Conservation (phyloP, 805 yeast species). For the Metschnikowia proteae region DNA sequence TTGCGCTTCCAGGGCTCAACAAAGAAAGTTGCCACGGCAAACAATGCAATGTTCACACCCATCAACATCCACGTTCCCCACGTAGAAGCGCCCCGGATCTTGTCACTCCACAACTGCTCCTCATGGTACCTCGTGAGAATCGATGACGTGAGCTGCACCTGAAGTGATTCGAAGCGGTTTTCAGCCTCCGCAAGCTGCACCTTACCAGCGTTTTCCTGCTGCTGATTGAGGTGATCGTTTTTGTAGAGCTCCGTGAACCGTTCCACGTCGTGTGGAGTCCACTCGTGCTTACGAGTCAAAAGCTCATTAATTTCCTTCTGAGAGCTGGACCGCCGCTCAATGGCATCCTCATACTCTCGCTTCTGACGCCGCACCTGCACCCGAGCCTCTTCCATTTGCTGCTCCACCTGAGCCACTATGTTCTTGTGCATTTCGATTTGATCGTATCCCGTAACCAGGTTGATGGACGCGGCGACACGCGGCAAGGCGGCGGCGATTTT, state of each 20-base stretch:
- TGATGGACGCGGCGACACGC: conserved; percentile 32
- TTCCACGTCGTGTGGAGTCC: conserved; percentile 80
- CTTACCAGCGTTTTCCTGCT: conserved; percentile 51
- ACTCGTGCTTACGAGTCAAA: conserved; percentile 74
- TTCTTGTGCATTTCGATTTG: conserved; percentile 68
- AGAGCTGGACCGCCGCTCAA: conserved; percentile 58
- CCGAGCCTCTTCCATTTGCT: conserved; percentile 46
- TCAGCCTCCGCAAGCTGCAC: conserved; percentile 52
- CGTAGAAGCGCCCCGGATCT: conserved; percentile 87
- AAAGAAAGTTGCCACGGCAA: conserved; percentile 75
- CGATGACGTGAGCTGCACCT: conserved; percentile 64
- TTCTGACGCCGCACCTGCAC: conserved; percentile 48
- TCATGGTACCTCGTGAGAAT: conserved; percentile 90
- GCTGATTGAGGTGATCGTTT: conserved; percentile 73
- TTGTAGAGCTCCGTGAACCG: conserved; percentile 77
- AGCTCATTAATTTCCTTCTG: conserved; percentile 87
- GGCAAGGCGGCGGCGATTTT: neutral
- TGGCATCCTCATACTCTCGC: conserved; percentile 52
- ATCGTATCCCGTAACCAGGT: conserved; percentile 90
- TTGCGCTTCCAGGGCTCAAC: conserved; percentile 94
- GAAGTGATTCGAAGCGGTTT: conserved; percentile 60
- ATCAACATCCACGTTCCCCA: conserved; percentile 94
- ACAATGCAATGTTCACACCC: conserved; percentile 79
- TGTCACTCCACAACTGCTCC: conserved; percentile 97
- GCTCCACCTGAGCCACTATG: conserved; percentile 56